Base-by-base conservation (phyloP, 1,284 basidiomycete genomes). In the Moesziomyces parantarcticus region DNA sequence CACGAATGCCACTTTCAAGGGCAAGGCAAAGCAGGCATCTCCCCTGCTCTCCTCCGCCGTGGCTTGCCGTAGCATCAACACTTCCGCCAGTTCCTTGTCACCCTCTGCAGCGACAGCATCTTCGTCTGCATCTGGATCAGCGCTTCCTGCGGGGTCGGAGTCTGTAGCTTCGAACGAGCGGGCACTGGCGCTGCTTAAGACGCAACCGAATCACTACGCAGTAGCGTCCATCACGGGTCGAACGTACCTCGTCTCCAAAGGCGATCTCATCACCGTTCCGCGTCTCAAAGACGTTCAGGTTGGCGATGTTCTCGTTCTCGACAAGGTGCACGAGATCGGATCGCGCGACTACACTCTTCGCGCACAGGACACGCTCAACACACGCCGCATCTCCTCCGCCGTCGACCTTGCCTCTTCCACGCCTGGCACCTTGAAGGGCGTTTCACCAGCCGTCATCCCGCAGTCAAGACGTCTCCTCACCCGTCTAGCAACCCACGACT, bases 301-400 rank as follows among this genome's bases (percentile, higher is more conserved):
- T 57, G 96, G 96, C 25, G 92, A 97, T 80, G 88, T 92, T 40
- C 88, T 99, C 57, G 85, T 88, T 7, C 89, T 99, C 58, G 91
- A 92, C 72, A 88, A 93, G 71, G 91, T 99, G 63, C 91, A 95
- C 83, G 96, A 99, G 85, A 88, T 98, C 54, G 96, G 96, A 64
- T 94, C 93, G 48, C 89, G 94, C 75, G 94, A 97, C 83, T 98
- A 91, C 86, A 95, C 94, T n/a, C 87, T 91, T 58, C 92, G 92
- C 58, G 91, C 83, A 2, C 69, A 81, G 22, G 79, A 82, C 22
- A 71, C 68, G 18, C 58, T 71, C 51, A 71, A 71, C 48, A 71
- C 62, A 0, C 62, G 68, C 18, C 61, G 68, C 29, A 66, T 71
- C 41, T 65, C 68, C 10, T 25, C 58, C 36, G 58, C 68, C 16